Base-by-base conservation (phyloP, 2,329 filamentous ascomycete genomes). In the Fusarium agapanthi region DNA sequence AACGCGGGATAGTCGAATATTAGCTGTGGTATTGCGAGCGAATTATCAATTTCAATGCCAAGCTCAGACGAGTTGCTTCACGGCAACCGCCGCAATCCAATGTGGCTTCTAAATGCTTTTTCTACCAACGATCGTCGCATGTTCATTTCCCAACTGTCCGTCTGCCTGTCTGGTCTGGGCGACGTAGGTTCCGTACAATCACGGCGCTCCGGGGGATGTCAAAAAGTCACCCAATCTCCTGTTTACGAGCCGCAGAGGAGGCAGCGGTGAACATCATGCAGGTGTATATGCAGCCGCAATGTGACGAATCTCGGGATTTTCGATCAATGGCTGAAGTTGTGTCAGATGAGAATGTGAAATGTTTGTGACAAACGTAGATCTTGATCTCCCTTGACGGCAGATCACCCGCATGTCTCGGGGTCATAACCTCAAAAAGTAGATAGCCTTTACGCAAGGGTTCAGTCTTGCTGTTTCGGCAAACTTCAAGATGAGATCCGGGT, bases 351-450 rank as follows among this genome's bases (percentile, higher is more conserved):
- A 60, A 63, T 70, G 65, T 70, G 61, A 67, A 59, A 34, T 73
- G 70, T 63, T 51, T 73, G 61, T 71, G 65, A 60, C 45, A 28
- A 34, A 30, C 35, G 56, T 38, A 61, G 65, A 73, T 62, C 65
- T 61, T 65, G 61, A 56, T 56, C 61, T 73, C 47, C 47, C 65
- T 62, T 26, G 45, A 61, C 47, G 28, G 67, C 48, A 61, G 71
- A 72, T 51, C 71, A 65, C 38, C 60, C 51, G 53, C 38, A 55
- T 70, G 67, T 69, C 67, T 69, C 66, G 60, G 67, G 47, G 66
- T 28, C 43, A 66, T 45, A 40, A 9, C 55, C 54, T 53, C 44
- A 57, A 66, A 40, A 44, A 61, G 61, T 44, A 54, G n/a, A 28
- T 38, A 32, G 22, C 41, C 32, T 59, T 43, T 32, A 56, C 48